These are phyloP conservation scores for Lichtheimia hyalospora DNA, from an alignment of 371 early-diverging fungal genomes.

Conservation along the genomic window DNA sequence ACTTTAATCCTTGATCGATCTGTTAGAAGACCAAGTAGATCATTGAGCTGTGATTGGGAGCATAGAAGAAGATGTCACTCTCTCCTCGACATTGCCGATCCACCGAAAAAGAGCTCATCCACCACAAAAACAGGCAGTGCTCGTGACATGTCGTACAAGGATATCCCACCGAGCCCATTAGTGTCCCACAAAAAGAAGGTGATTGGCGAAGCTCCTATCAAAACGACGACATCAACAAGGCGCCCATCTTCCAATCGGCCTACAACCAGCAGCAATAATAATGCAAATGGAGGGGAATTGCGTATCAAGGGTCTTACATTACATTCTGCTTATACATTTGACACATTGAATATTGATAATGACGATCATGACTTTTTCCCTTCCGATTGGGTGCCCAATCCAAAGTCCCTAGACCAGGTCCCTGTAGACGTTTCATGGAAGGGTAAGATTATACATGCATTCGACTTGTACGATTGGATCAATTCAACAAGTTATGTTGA, in stretches of 20 bases:
- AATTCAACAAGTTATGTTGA: not conserved
- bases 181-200: conserved; percentile 9
- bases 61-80: conserved; percentile 3
- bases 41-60: conserved; percentile 1
- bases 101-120: not conserved
- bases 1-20: conserved; percentile 11
- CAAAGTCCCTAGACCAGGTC: conserved; percentile 14
- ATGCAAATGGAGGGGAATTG: conserved; percentile 6
- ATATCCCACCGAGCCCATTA: not conserved
- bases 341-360: conserved; percentile 19
- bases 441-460: conserved; percentile 7
- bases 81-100: too few relatives aligned
- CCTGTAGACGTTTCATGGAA: conserved; percentile 24
- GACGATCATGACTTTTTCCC: conserved; percentile 17
- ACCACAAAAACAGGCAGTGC: conserved; percentile 6
- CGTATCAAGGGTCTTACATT: conserved; percentile 5
- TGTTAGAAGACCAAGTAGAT: not conserved
- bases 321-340: conserved; percentile 4
- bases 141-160: conserved; percentile 1
- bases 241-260: not conserved
- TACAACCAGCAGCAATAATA: not conserved
- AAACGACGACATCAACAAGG: conserved; percentile 3
- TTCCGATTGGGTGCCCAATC: conserved; percentile 14
- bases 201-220: conserved; percentile 3
- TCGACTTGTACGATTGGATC: not conserved